phyloP scores from a whole-genome alignment of 352 stramenopile genomes.

The Thalassiosira oceanica region DNA sequence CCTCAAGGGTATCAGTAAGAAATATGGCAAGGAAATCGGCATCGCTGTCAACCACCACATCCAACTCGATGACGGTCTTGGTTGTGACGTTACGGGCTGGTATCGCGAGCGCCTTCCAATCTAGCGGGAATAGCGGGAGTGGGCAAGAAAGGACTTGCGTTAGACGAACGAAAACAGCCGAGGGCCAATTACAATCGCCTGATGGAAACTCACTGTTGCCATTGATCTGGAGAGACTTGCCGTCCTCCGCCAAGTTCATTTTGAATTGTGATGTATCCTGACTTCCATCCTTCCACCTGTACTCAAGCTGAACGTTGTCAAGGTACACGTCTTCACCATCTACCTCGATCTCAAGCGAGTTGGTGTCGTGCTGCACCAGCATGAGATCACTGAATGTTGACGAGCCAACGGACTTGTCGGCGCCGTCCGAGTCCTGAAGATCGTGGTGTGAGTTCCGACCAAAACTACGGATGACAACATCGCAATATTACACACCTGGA shows the following conservation, averaged over 20 bases:
- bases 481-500: too few relatives aligned
- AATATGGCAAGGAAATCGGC: constrained; percentile 9
- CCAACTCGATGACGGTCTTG: constrained; percentile 13
- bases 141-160: too few relatives aligned
- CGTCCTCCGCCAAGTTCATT: constrained; percentile 5
- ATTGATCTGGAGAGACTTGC: neutral
- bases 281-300: neutral
- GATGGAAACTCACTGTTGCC: too few relatives aligned
- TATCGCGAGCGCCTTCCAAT: constrained; percentile 12
- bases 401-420: neutral
- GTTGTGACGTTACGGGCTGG: neutral
- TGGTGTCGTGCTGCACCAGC: neutral
- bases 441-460: too few relatives aligned
- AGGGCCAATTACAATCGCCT: too few relatives aligned
- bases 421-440: constrained; percentile 7
- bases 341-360: neutral
- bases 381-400: neutral
- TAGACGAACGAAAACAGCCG: too few relatives aligned
- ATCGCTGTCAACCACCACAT: neutral
- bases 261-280: constrained; percentile 7
- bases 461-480: too few relatives aligned
- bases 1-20: too few relatives aligned
- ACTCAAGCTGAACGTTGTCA: neutral
- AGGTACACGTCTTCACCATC: neutral
- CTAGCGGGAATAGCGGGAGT: too few relatives aligned